Base-by-base conservation (phyloP, 202 grass and related monocot species). In the Panicum hallii region DNA sequence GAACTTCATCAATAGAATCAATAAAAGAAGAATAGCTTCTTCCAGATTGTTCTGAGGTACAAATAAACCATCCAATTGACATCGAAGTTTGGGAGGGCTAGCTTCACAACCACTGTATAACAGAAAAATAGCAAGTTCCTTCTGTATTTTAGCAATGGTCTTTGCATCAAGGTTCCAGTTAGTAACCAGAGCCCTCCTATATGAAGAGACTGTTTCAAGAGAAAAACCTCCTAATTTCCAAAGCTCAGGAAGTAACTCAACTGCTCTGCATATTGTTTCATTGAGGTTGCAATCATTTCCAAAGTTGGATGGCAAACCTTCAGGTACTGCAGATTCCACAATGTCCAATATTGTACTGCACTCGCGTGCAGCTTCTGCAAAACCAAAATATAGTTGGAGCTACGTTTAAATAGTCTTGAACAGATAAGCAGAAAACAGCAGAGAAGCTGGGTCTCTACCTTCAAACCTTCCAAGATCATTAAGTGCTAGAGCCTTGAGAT, bases 11-110 rank as follows among this genome's bases (percentile, higher is more conserved):
- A 95, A 77, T 38, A 98, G 83, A 93, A 98, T 89, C 69, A 95
- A 83, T 43, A 98, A 91, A 74, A 98, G 85, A 73, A 98, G 77
- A 92, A 94, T 90, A 70, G 95, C 95, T 76, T 98, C 95, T 92
- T 98, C 93, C 57, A 89, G 76, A 85, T 95, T 95, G 75, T 94
- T 95, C n/a, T 34, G 55, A 63, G 95, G 91, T 63, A 98, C 79
- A 93, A 95, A 95, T 70, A 86, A 90, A 87, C 81, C 79, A 81
- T 91, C 84, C 50, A 77, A 89, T 78, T 92, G 93, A 82, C 63
- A 89, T 44, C 49, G 85, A 72, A 89, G 74, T 34, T 90, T 88
- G 36, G 87, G 86, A 56, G 88, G 74, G 30, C 70, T 81, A 67
- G 88, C 88, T 82, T 98, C 95, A 23, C 81, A 92, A 6, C 95